Base-by-base conservation (phyloP, 169 alveolate species). In the Theileria sp. region DNA sequence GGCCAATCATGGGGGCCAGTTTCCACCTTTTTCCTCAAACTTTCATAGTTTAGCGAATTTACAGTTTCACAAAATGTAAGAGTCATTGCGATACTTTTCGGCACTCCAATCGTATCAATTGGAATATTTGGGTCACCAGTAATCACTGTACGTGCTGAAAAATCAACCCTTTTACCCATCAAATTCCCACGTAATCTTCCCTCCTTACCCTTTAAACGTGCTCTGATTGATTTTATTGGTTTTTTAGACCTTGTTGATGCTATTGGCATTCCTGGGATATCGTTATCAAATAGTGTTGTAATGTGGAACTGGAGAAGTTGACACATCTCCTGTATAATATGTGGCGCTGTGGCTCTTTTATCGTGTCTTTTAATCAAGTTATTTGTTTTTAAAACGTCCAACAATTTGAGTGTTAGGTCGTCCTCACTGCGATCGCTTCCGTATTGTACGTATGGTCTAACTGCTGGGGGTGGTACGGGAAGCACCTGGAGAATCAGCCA, bases 121-220 rank as follows among this genome's bases (percentile, higher is more conserved):
- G 94, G 92, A 58, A 98, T 87, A 92, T 96, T 97, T 13, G 99
- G 99, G 89, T 98, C 99, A 12, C 99, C 99, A 7, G 99, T 96
- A 70, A 98, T 98, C 64, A 98, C 99, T 30, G 99, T 96, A 86
- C 99, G 93, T 38, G 99, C 99, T 51, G 99, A 97, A 83, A 97
- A 98, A 86, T 98, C 99, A 0, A 97, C 99, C 82, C 99, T 94
- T 92, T 98, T 98, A 23, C 99, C 99, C 99, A 98, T 98, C 72
- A 98, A 88, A 93, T 98, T 98, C 38, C 99, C 99, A 84, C 99
- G 93, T 23, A 98, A 71, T 72, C 99, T 92, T 3, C 99, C 99
- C 91, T 98, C 99, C 88, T 98, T 98, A 13, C 99, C 99, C 94
- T 97, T 98, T 32, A 98, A 94, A 58, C 99, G 90, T 1, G 99